Evolutionary conservation across 2,329 filamentous ascomycete species (phyloP), one percentile per base, ranked within the genome.

Genomic region (Cadophora sp.): DNA sequence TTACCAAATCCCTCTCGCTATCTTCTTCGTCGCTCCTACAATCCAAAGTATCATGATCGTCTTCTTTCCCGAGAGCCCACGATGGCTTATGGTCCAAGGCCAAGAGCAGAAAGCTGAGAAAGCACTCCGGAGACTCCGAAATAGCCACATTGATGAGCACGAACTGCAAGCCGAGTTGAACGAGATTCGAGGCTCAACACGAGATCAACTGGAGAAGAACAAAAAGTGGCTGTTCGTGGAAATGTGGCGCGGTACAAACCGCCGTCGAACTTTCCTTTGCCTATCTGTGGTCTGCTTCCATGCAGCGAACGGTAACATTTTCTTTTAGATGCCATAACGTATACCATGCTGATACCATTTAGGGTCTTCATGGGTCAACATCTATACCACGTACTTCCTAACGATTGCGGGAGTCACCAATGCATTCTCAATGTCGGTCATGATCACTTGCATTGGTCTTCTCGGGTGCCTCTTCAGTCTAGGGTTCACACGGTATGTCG

Each of bases 41-140:
- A 71, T 85, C 48, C 78, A 85, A 64, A 78, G 81, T 1, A 74
- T 82, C 2, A 78, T 84, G 56, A 69, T 82, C 27, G 81, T 84
- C 70, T 80, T 85, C 69, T 77, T 86, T 7, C 85, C 85, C 0
- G 85, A 88, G 71, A 84, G 82, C 30, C 85, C 85, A 6, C 77
- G 85, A 60, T 87, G 84, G 85, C 77, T 87, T 22, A 84, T 85
- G 70, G 82, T 82, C 59, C 81, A 86, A 59, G 83, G 85, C 64
- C 83, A 83, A 30, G 80, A 84, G 18, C 84, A 87, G 24, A 81
- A 88, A 68, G 86, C 85, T 0, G 78, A 84, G 20, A 77, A 80
- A 8, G 82, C 85, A 3, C 81, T 91, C 66, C 59, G 70, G 20
- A 63, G 53, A 43, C 63, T 70, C 8, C 64, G 68, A 45, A 60